These are phyloP conservation scores for Beauveria australis DNA, from an alignment of 2,329 filamentous ascomycete genomes.

Conservation along the genomic window DNA sequence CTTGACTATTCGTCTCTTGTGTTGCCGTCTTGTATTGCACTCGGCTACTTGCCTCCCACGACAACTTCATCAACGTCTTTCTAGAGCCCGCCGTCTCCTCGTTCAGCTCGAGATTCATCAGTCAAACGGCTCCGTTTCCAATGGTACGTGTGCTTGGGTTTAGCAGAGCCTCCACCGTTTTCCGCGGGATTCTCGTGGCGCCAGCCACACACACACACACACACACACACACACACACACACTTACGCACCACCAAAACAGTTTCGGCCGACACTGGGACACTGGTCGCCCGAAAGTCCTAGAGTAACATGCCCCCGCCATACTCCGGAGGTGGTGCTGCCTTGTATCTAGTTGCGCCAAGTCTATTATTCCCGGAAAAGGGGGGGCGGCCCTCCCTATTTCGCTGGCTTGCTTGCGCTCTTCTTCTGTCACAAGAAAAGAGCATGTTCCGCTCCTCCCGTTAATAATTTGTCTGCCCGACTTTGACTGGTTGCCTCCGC, in stretches of 20 bases:
- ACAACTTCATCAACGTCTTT: background rate
- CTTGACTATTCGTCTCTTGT: background rate
- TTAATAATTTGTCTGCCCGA: background rate
- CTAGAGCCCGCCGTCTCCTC: no score
- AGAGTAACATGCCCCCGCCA: background rate
- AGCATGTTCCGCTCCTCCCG: background rate
- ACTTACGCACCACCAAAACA: background rate
- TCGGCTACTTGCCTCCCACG: background rate
- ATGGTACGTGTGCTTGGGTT: background rate
- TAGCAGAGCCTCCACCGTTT: constrained; percentile 1
- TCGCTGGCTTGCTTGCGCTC: background rate
- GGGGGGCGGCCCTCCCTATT: background rate
- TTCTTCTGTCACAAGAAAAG: background rate
- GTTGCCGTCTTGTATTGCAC: background rate
- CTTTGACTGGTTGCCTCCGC: background rate
- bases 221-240: background rate
- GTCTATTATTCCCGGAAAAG: constrained; percentile 3
- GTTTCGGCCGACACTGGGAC: background rate
- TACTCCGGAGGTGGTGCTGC: background rate
- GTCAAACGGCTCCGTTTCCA: background rate
- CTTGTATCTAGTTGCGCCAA: constrained; percentile 4
- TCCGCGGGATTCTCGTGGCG: background rate
- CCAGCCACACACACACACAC: background rate
- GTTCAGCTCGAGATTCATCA: background rate
- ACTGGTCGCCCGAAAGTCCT: background rate